Base-by-base conservation (phyloP, 768 basidiomycete species). In the Mycena crocata region DNA sequence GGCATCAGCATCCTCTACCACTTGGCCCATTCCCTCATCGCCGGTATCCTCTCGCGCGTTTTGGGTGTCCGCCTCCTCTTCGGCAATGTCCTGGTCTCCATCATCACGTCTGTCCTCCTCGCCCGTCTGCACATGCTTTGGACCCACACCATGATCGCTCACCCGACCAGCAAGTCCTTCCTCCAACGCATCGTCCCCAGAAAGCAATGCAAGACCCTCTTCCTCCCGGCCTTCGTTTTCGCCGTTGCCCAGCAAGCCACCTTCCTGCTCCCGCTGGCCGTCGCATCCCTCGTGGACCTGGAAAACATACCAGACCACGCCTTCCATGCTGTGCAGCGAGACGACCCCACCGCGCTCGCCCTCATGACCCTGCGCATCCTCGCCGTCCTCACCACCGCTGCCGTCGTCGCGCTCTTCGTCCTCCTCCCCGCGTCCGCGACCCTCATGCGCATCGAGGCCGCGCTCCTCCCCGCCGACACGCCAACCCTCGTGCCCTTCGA, bases 51-150 rank as follows among this genome's bases (percentile, higher is more conserved):
- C 45, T 49, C 35, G 12, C 19, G 32, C 62, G 34, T 23, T 45
- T 19, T 62, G 40, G 40, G 40, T 30, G 42, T 23, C 39, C 5
- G 8, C 39, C 28, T 45, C 4, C 30, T n/a, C n/a, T n/a, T 44
- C 39, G 42, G 40, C n/a, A 45, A 32, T 30, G 30, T 31, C 17
- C 15, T 57, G 40, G 26, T 28, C 40, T 57, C 37, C 30, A 57
- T 57, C 39, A 7, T n/a, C 40, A 31, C 56, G 40, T 45, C 56
- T 42, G 17, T 57, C 56, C 13, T 57, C 17, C 56, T 57, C 21
- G 56, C n/a, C 56, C 56, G 56, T 42, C 40, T 57, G 56, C 56
- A 57, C 42, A 57, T 57, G 56, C 56, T 57, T 28, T 57, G 56
- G 56, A 57, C 40, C 5, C 56, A 57, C 56, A 45, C 30, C 42